Percentiles rank a stretch among this genome's conserved stretches.
Conservation (phyloP, 306 rosid species). For the Cucumis melo region DNA sequence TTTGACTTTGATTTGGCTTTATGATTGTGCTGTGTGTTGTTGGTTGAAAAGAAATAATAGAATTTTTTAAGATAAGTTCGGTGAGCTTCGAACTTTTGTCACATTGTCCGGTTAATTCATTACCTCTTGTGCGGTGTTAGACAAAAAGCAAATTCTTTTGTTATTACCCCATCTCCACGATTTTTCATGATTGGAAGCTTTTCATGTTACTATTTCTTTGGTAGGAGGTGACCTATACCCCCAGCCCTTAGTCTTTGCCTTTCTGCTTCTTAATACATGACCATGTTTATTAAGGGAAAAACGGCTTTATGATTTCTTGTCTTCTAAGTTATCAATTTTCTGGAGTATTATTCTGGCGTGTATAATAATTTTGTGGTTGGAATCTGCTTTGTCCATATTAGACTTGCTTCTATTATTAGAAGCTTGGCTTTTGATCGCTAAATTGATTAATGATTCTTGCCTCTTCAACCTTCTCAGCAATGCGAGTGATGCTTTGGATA, state of each 20-base stretch:
- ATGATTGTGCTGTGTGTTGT: neutral
- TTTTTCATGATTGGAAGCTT: neutral
- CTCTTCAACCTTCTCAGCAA: conserved; percentile 34
- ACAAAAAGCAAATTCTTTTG: neutral
- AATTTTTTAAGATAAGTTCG: neutral
- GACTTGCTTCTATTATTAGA: neutral
- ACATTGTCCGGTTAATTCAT: neutral
- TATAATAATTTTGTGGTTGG: neutral
- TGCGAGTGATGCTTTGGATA: conserved; percentile 99
- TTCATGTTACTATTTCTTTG: neutral
- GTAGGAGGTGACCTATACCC: neutral
- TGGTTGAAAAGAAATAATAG: neutral
- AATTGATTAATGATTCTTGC: neutral
- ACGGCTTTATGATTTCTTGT: neutral
- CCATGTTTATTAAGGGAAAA: no score
- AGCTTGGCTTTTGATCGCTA: neutral
- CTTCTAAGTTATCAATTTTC: neutral
- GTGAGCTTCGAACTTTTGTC: neutral
- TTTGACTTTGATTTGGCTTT: neutral
- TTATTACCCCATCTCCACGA: neutral
- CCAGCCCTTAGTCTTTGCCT: neutral
- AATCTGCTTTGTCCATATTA: neutral
- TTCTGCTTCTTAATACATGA: neutral
- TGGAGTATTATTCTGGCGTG: neutral
- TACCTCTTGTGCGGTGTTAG: neutral